Conservation (phyloP, 2,329 filamentous ascomycete species). For the Alternaria sp. region DNA sequence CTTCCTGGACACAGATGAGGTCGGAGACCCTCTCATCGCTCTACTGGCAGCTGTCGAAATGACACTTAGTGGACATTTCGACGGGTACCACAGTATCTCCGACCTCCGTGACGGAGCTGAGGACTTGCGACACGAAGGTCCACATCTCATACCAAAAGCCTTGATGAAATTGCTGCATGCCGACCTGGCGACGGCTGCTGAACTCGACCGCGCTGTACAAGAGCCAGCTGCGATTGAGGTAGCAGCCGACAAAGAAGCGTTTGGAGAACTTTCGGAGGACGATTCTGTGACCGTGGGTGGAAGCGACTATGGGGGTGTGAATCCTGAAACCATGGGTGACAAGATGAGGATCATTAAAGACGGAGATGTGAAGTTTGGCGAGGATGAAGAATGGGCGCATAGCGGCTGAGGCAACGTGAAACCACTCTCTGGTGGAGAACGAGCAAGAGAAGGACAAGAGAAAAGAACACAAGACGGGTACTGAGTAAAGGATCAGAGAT, state of each 20-base stretch:
- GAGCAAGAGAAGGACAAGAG: neutral
- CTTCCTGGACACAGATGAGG: neutral
- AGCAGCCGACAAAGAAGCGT: neutral
- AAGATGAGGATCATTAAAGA: neutral
- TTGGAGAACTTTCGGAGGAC: neutral
- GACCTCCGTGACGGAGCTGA: neutral
- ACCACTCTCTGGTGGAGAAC: neutral
- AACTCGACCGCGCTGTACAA: neutral
- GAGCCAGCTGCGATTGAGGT: constrained; percentile 8
- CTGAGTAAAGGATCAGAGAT: neutral
- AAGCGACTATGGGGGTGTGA: neutral
- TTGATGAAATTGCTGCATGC: constrained; percentile 10
- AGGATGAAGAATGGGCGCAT: neutral
- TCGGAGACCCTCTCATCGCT: neutral
- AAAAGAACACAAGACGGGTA: neutral
- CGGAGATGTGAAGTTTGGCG: neutral
- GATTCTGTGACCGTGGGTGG: neutral
- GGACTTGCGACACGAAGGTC: constrained; percentile 10
- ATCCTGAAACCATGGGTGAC: neutral
- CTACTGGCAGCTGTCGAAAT: neutral
- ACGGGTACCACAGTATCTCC: neutral
- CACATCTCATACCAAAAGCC: neutral
- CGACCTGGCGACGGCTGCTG: constrained; percentile 7
- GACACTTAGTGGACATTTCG: neutral
- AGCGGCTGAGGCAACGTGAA: neutral